phyloP scores from a whole-genome alignment of 2,329 filamentous ascomycete species.

The Aureobasidium sp. region DNA sequence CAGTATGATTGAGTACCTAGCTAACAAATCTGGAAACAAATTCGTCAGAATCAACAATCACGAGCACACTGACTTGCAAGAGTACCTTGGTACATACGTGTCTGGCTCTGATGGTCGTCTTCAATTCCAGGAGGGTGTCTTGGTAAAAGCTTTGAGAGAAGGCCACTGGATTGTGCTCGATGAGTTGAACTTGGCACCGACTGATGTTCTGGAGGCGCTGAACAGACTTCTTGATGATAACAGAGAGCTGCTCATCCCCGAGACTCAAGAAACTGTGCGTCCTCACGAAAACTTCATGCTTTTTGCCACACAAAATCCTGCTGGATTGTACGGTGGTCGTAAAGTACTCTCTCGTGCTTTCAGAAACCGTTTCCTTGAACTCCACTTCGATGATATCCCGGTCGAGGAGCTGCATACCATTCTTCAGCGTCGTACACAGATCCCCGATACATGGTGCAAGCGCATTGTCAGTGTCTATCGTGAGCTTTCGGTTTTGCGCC shows the following conservation, averaged over 20 bases:
- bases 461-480: constrained; percentile 91
- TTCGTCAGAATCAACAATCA: constrained; percentile 99
- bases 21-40: constrained; percentile 92
- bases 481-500: constrained; percentile 80
- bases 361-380: constrained; percentile 89
- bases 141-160: constrained; percentile 85
- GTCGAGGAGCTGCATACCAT: constrained; percentile 91
- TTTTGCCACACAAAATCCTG: constrained; percentile 95
- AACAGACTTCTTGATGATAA: constrained; percentile 97
- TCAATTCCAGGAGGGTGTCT: constrained; percentile 83
- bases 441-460: constrained; percentile 84
- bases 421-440: constrained; percentile 77
- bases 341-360: constrained; percentile 93
- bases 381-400: constrained; percentile 97
- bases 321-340: constrained; percentile 87
- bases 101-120: constrained; percentile 80
- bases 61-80: constrained; percentile 95
- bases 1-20: constrained; percentile 98
- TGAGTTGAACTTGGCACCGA: constrained; percentile 92
- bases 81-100: constrained; percentile 92
- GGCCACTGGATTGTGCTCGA: constrained; percentile 98
- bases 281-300: constrained; percentile 96
- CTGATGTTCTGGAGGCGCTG: constrained; percentile 90
- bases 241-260: constrained; percentile 86
- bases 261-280: constrained; percentile 88